These are phyloP conservation scores for Coemansia sp. DNA, from an alignment of 192 early-diverging fungal species.

Conservation along the genomic window DNA sequence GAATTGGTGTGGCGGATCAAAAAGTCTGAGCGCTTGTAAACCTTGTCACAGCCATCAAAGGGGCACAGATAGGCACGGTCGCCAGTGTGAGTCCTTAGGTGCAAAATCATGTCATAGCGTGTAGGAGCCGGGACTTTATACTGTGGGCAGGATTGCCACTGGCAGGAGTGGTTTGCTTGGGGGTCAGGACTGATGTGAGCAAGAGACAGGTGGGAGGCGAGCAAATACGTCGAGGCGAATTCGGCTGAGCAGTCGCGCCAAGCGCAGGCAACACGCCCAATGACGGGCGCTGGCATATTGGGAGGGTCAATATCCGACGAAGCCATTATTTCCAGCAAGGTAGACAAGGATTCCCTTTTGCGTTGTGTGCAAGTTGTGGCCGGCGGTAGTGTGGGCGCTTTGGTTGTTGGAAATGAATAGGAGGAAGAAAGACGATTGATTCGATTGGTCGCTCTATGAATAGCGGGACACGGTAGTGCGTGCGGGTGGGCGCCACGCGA, in stretches of 20 bases:
- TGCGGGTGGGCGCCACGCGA: background rate
- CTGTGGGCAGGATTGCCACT: constrained; percentile 33
- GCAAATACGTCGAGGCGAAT: constrained; percentile 25
- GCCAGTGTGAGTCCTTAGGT: constrained; percentile 68
- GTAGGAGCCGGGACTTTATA: constrained; percentile 55
- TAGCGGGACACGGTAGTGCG: background rate
- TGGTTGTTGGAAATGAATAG: background rate
- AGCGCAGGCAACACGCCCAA: constrained; percentile 52
- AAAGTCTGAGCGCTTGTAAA: constrained; percentile 70
- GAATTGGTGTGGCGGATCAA: constrained; percentile 60
- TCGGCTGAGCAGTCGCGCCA: constrained; percentile 64
- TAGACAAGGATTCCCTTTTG: background rate
- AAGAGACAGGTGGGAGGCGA: constrained; percentile 32
- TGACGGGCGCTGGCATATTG: background rate
- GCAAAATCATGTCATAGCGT: constrained; percentile 63
- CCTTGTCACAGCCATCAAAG: constrained; percentile 64
- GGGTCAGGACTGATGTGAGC: constrained; percentile 31
- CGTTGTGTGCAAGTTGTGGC: background rate
- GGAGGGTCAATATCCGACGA: constrained; percentile 17
- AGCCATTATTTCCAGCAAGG: constrained; percentile 4
- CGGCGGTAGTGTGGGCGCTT: constrained; percentile 1
- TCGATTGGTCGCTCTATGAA: background rate
- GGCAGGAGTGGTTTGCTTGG: constrained; percentile 17
- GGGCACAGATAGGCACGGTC: constrained; percentile 68
- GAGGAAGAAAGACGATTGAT: constrained; percentile 6